Evolutionary conservation across 441 rosid species (phyloP), one percentile per base, ranked within the genome.

Genomic region (Mallotus repandus): DNA sequence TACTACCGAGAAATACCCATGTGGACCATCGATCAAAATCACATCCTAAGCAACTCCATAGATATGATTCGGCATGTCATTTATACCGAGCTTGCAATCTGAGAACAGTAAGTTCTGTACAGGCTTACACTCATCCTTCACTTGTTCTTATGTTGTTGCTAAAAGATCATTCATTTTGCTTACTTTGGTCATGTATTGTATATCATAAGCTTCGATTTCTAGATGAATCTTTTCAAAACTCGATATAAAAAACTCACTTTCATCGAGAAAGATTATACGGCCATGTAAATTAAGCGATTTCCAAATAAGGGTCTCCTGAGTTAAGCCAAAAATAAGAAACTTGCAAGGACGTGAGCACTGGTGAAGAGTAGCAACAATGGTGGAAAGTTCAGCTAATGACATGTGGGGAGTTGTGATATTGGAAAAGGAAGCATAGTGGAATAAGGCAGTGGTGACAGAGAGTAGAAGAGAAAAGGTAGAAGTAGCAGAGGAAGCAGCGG

Each of bases 221-320:
- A 86, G 87, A 68, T 91, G 85, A 56, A 52, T 79, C 74, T 84
- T 87, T 73, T 93, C 98, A 75, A 90, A 85, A n/a, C 68, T 83
- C 2, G 93, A 86, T 52, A 90, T 89, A 3, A 81, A 61, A 77
- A 82, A 91, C 80, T 91, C 89, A 54, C 74, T 90, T 55, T 93
- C 98, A 68, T 89, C 96, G n/a, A 93, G 85, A 60, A 91, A 90
- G 22, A 91, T 79, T 9, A 94, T 91, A 48, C 82, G 89, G 60
- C 96, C 98, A 22, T 69, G 81, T 79, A 85, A 78, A 66, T 93
- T 91, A 46, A 91, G 80, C 11, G 96, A 87, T 80, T 89, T 87
- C 94, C 94, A 91, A 25, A 93, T 83, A 73, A 91, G 96, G 75
- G 94, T 84, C 70, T 93, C 98, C 80, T 90, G 92, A 32, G 91